Evolutionary conservation across 208 protist genomes (phyloP), one percentile per base, ranked within the genome.

Genomic region (Wallacemonas collosoma): DNA sequence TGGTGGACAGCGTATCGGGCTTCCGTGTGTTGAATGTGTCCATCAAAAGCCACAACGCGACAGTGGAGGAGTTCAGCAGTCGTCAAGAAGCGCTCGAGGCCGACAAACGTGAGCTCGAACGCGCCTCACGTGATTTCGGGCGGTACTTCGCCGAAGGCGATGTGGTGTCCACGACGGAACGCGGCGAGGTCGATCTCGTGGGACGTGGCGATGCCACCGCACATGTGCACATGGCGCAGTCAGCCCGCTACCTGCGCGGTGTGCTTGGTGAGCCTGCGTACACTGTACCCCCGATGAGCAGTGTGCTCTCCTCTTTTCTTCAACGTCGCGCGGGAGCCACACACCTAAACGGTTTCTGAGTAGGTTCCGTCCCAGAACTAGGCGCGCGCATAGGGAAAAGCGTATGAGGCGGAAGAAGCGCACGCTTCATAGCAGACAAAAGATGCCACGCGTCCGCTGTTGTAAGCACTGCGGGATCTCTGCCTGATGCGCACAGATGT

Each of bases 211-310:
- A 54, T 12, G 51, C 26, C 57, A 80, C 67, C 35, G 57, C 62
- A 7, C 77, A 81, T 50, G 76, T 81, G 9, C 71, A 81, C 64
- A 68, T 69, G 64, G 17, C 64, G 9, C 64, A 69, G 40, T 69
- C 51, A 2, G 38, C 63, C n/a, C 72, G 63, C 11, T 95, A 89
- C 87, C 64, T 95, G 40, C 62, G 9, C 14, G 79, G 84, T 55
- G 86, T 95, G 38, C 80, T 95, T 2, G 78, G 81, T 3, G 88
- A 93, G 53, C 78, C 91, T 17, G 76, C 88, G 5, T 95, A 94
- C 79, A 91, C 88, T 6, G 86, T 78, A 17, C 88, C 91, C 9
- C 85, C 88, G 4, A 93, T 94, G 85, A 89, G 83, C 68, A 68
- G 80, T 2, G 73, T 93, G 41, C 83, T 95, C 15, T 86, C 88